Evolutionary conservation across 2,329 filamentous ascomycete species (phyloP), one percentile per base, ranked within the genome.

Genomic region (Fusarium annulatum): DNA sequence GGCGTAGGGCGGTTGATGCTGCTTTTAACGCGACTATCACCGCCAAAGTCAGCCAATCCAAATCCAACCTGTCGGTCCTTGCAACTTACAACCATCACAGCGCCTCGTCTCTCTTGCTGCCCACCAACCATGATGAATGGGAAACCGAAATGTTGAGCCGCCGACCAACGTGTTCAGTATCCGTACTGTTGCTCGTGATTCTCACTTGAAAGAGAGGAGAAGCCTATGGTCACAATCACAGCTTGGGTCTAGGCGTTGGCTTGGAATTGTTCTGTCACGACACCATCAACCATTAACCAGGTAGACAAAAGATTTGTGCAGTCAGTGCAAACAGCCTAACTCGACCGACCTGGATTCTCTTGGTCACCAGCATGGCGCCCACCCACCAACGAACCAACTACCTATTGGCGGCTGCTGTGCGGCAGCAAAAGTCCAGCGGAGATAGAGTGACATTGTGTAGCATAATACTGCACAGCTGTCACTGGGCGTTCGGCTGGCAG

Each of bases 21-120:
- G 76, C 76, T 77, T 78, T 77, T 69, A 69, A 75, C 72, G 75
- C 68, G 68, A 66, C 69, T 76, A 74, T 69, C 71, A 70, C 72
- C 36, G 69, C 42, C 65, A 59, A 52, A 72, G 49, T 65, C 42
- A 71, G 43, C 75, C 75, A 77, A 77, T 77, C 76, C 67, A 57
- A 62, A 55, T 52, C 68, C 64, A 70, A 72, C 63, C 45, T 63
- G 57, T 56, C 48, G 46, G 64, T 30, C 68, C 68, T 71, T 55
- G 33, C 53, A 66, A 77, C 73, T 73, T 76, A 74, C 73, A 76
- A 61, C 59, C 74, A 64, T 76, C 71, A 74, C 75, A 74, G 64
- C 67, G 67, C 48, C 71, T 74, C 56, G 23, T 39, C 51, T 55
- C 30, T 62, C 70, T 61, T 36, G 42, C 62, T 64, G 53, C 67